Evolutionary conservation across 169 alveolate species (phyloP), one percentile per base, ranked within the genome.

Genomic region (Eimeria praecox): DNA sequence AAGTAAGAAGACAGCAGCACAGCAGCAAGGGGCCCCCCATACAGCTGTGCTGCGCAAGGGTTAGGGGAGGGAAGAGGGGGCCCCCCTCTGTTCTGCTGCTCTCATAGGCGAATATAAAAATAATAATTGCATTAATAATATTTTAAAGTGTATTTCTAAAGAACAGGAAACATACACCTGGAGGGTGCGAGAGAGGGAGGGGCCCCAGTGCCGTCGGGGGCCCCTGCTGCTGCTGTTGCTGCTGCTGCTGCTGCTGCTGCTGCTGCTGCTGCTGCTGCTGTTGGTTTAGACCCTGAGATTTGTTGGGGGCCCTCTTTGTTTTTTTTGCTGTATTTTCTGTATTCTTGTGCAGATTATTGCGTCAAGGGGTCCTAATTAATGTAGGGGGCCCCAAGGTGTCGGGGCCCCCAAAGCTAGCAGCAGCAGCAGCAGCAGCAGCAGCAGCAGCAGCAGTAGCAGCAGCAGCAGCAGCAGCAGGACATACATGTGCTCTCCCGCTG

Each of bases 401-500:
- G 64, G 62, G 88, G 88, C 88, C 54, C 88, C 85, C 64, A 49
- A 42, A 40, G 20, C 27, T 27, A 14, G 24, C 8, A 5, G 24
- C 66, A 5, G 78, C 83, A 6, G 49, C 83, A 2, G 83, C 83
- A 2, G 83, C 46, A 35, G 52, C 83, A 2, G 80, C 44, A n/a
- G 83, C 83, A 71, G 83, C 83, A 71, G 83, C 83, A 33, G 73
- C 73, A 71, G 83, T 52, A 71, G 52, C 83, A 62, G 38, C 73
- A 62, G 40, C 44, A n/a, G 83, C 83, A 71, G 83, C 83, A 71
- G 83, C 83, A 33, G 73, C 73, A 71, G 83, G 54, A 71, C 73
- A 62, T 9, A 27, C 3, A 27, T 3, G 16, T 27, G 33, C 73
- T n/a, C 73, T 27, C n/a, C 73, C 38, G 33, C 24, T 1, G 2